Base-by-base conservation (phyloP, 2,329 filamentous ascomycete species). In the Calonectria hawksworthii region DNA sequence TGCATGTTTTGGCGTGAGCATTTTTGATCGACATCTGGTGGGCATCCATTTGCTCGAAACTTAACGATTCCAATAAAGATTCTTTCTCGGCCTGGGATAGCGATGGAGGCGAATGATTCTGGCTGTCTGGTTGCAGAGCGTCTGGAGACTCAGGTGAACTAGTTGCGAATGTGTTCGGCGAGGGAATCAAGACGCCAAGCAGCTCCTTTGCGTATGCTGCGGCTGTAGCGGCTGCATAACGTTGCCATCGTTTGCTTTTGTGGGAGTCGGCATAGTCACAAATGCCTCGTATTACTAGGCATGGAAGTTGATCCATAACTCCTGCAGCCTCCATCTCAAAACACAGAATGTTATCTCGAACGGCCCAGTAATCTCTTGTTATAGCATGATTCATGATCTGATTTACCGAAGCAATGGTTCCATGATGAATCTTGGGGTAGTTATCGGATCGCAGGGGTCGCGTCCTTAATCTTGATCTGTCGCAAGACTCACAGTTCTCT, bases 1-100 rank as follows among this genome's bases (percentile, higher is more conserved):
- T 76, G 74, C 86, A 88, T 0, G 87, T 89, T 64, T 79, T 83
- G 0, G 74, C 70, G 70, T 87, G 81, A 4, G 85, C 86, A 0
- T 79, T 78, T 50, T 82, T 85, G 68, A 89, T 85, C 0, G 73
- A 84, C 44, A 79, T 79, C 7, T 84, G 81, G 3, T 85, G 85
- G 47, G 83, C 77, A 73, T 86, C 83, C 4, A 87, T 83, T 61
- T 86, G 82, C 0, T 83, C 79, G 32, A 87, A 88, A 38, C 75
- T 72, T 1, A 87, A 76, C 1, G 83, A 84, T 0, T 84, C 73
- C 28, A 86, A 72, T 7, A 77, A 34, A 21, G 26, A 21, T 36
- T 50, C 7, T 32, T 36, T 32, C 8, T n/a, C 18, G 13, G 8
- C 34, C 52, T 4, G 11, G 21, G 3, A 21, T 21, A 1, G 3